These are phyloP conservation scores for Agrocybe chaxingu DNA, from an alignment of 768 basidiomycete species.

Conservation along the genomic window DNA sequence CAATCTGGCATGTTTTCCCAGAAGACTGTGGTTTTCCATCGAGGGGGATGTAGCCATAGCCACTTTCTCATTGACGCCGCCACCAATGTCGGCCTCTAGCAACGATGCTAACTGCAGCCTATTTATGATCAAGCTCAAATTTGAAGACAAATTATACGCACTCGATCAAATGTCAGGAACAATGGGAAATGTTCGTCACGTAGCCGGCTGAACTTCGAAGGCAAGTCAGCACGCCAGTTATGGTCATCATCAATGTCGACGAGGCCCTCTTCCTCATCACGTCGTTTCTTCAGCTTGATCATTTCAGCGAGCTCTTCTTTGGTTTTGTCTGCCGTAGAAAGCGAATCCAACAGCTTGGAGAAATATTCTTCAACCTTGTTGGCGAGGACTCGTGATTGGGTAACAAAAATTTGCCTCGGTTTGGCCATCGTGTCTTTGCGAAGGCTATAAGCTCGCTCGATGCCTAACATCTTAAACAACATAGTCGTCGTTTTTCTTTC, in stretches of 20 bases:
- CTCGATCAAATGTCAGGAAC: constrained; percentile 65
- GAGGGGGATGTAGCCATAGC: no score
- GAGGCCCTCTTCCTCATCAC: constrained; percentile 24
- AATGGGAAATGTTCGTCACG: constrained; percentile 63
- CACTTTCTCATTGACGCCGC: constrained; percentile 26
- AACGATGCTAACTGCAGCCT: constrained; percentile 14
- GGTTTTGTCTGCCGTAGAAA: constrained; percentile 34
- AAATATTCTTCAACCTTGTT: constrained; percentile 73
- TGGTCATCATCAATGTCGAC: constrained; percentile 44
- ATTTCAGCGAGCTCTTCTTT: constrained; percentile 37
- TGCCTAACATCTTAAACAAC: constrained; percentile 71
- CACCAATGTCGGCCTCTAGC: constrained; percentile 49
- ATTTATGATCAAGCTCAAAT: neutral
- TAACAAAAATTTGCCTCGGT: constrained; percentile 71
- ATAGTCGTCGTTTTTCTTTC: constrained; percentile 73
- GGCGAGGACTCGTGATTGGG: constrained; percentile 63
- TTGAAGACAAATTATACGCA: constrained; percentile 36
- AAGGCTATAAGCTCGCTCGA: constrained; percentile 53
- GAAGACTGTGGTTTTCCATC: no score
- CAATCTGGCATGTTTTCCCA: constrained; percentile 9
- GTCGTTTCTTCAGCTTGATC: constrained; percentile 15
- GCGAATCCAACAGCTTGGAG: constrained; percentile 45
- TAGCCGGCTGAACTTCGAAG: constrained; percentile 48
- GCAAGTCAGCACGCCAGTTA: constrained; percentile 43
- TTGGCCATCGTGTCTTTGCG: constrained; percentile 32